phyloP scores from a whole-genome alignment of 768 basidiomycete species.

The Termitomyces eurrhizus region DNA sequence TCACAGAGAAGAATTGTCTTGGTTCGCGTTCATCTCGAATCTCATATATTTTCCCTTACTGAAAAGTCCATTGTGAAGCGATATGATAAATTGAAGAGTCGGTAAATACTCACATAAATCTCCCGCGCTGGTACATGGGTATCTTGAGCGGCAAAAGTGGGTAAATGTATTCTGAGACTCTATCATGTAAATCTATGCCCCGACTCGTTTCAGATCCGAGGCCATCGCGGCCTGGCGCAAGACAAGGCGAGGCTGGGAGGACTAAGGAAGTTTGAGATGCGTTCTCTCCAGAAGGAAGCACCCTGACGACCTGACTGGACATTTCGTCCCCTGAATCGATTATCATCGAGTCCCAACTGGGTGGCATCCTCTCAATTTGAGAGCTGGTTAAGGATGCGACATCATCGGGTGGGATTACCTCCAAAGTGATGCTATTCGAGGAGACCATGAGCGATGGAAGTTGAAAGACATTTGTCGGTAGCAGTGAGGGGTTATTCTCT shows the following conservation, averaged over 20 bases:
- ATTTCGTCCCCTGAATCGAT: not conserved
- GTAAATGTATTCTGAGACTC: not conserved
- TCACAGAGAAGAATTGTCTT: conserved; percentile 5
- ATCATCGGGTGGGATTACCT: conserved; percentile 5
- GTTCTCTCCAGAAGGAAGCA: too few relatives aligned
- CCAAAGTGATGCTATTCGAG: not conserved
- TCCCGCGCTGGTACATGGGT: conserved; percentile 8
- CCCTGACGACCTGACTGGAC: conserved; percentile 3
- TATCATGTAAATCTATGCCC: not conserved
- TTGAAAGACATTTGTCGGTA: not conserved
- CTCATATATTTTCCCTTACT: not conserved
- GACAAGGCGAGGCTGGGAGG: too few relatives aligned
- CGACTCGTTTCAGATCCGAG: too few relatives aligned
- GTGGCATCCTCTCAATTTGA: too few relatives aligned
- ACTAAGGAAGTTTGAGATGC: too few relatives aligned
- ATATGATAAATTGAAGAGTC: too few relatives aligned
- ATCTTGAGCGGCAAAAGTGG: conserved; percentile 6
- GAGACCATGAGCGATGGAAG: not conserved
- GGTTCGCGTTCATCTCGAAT: not conserved
- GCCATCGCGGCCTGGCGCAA: too few relatives aligned
- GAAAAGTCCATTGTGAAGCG: not conserved
- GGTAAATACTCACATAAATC: conserved; percentile 5
- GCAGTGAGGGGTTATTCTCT: too few relatives aligned
- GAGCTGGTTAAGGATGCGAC: not conserved
- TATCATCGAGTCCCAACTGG: conserved; percentile 1